phyloP scores from a whole-genome alignment of 1,284 basidiomycete genomes.

The Heterobasidion annosum region DNA sequence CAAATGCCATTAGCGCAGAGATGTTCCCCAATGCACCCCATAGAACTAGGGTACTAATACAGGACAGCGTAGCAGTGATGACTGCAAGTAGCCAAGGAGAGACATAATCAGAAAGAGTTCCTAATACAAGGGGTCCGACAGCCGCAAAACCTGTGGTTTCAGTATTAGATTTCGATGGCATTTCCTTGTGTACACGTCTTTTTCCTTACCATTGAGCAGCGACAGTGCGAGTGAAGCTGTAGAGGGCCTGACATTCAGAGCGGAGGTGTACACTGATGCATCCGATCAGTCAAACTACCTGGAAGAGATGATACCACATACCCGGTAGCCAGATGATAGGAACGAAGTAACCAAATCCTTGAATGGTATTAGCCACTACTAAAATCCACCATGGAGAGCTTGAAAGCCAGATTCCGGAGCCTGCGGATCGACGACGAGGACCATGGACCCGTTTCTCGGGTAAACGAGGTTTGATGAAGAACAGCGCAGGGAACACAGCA shows the following conservation, averaged over 20 bases:
- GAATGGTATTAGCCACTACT: constrained; percentile 14
- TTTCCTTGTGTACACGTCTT: neutral
- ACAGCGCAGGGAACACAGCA: constrained; percentile 12
- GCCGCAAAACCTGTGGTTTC: neutral
- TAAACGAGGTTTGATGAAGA: constrained; percentile 16
- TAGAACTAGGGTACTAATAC: constrained; percentile 15
- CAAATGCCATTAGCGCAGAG: constrained; percentile 16
- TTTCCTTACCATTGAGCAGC: constrained; percentile 11
- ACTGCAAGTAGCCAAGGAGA: constrained; percentile 17
- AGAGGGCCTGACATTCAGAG: constrained; percentile 10
- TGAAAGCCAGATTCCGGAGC: constrained; percentile 8
- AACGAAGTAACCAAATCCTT: constrained; percentile 16
- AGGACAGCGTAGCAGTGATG: constrained; percentile 11
- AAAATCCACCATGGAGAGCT: constrained; percentile 13
- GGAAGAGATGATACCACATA: constrained; percentile 1
- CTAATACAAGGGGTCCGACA: constrained; percentile 12
- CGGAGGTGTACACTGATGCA: constrained; percentile 13
- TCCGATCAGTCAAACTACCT: neutral
- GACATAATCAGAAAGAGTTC: constrained; percentile 15
- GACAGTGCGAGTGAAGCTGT: constrained; percentile 13
- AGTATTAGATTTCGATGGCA: neutral
- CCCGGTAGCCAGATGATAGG: constrained; percentile 15
- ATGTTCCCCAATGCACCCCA: constrained; percentile 18
- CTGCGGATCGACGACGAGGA: constrained; percentile 5
- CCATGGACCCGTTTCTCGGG: constrained; percentile 13